Base-by-base conservation (phyloP, 2,329 filamentous ascomycete genomes). In the Hirsutella minnesotensis region DNA sequence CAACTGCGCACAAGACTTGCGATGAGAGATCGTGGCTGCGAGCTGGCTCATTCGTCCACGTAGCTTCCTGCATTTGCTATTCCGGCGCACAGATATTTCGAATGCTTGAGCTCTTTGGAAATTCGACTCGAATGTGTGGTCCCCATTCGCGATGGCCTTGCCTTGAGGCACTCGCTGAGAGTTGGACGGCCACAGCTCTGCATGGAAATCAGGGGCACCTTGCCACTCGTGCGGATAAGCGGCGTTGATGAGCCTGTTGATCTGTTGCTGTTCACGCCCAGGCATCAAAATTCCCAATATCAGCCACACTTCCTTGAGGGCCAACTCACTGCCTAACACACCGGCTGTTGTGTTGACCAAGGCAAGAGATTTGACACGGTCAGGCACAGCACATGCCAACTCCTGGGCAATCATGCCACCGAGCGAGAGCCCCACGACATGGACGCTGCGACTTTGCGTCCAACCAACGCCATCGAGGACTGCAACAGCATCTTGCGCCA, bases 331-430 rank as follows among this genome's bases (percentile, higher is more conserved):
- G 62, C 79, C 79, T 49, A 79, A 72, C 45, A 83, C 68, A 27
- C 59, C 57, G 5, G 78, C 73, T 1, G 79, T 75, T 2, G 81
- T 84, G 58, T 72, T 78, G 47, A 80, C 61, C 3, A 86, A 69
- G 30, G 65, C 71, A 16, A 86, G 63, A 13, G 71, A 75, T 20
- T 66, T 63, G 42, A 85, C 57, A 38, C 73, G 66, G 12, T 62
- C 48, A 0, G 78, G 77, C 24, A 67, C 62, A 15, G 68, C 59
- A 50, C 62, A 67, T 19, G 72, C 77, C 4, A 95, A 56, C 64
- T 95, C 88, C 62, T 94, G 88, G 3, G 84, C 78, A 53, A 95
- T 90, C 88, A 95, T 94, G 55, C 88, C 87, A 49, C 87, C 87
- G 73, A 94, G 84, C 46, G 81, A 86, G 49, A 90, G 79, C 43